Evolutionary conservation across 2,329 filamentous ascomycete species (phyloP).

Genomic region (Coleophoma crateriformis): DNA sequence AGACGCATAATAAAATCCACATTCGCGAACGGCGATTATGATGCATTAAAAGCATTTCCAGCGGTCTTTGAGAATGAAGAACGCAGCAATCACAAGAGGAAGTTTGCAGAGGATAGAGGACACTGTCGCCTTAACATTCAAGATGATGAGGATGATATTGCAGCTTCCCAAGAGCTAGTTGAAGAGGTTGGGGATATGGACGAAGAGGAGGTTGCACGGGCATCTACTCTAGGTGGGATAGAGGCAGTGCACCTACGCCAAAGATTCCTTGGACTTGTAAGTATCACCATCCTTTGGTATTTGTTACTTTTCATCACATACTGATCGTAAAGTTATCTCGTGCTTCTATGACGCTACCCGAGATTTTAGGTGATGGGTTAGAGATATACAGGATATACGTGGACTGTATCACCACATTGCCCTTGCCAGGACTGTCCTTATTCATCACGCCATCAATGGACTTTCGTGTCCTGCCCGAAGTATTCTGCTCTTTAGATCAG

Average conservation of each 20-base stretch:
- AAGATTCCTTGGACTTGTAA: conserved; percentile 21
- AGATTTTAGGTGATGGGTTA: conserved; percentile 39
- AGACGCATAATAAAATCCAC: conserved; percentile 59
- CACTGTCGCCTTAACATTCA: conserved; percentile 10
- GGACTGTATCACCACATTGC: conserved; percentile 30
- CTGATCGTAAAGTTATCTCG: conserved; percentile 17
- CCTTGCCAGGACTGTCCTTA: conserved; percentile 29
- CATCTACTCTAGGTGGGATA: conserved; percentile 18
- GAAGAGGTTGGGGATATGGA: conserved; percentile 1
- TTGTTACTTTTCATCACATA: conserved; percentile 1
- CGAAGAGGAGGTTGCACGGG: conserved; percentile 3
- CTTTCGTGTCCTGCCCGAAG: conserved; percentile 28
- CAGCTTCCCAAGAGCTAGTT: conserved; percentile 7
- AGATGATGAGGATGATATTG: conserved; percentile 39
- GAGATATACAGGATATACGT: conserved; percentile 43
- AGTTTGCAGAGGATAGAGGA: conserved; percentile 30
- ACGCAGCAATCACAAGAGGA: conserved; percentile 41
- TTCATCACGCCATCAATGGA: conserved; percentile 33
- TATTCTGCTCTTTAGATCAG: conserved; percentile 44
- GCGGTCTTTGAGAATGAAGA: conserved; percentile 66
- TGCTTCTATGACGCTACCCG: conserved; percentile 31
- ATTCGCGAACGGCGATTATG: conserved; percentile 57
- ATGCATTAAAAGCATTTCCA: conserved; percentile 48
- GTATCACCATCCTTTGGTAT: background rate
- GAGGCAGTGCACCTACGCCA: conserved; percentile 24